Evolutionary conservation across 768 basidiomycete species (phyloP).

Genomic region (Russula compacta): DNA sequence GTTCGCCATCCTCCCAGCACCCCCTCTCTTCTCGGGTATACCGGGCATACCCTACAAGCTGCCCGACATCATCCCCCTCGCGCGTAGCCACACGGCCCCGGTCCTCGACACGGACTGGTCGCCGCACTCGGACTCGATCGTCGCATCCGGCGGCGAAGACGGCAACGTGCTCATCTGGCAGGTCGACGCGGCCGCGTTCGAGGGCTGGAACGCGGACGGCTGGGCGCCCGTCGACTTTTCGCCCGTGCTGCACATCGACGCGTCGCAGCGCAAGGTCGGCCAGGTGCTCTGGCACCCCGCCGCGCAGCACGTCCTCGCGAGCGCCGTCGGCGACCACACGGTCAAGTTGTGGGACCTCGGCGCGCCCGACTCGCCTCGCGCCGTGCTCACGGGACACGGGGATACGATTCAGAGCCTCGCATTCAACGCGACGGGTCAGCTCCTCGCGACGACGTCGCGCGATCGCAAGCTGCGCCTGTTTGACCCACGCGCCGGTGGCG

Average conservation of each 20-base stretch:
- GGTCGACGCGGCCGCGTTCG: conserved; percentile 56
- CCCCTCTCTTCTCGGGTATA: conserved; percentile 53
- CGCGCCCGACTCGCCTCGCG: conserved; percentile 52
- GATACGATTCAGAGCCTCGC: conserved; percentile 83
- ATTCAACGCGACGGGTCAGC: conserved; percentile 72
- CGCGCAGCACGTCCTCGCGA: conserved; percentile 77
- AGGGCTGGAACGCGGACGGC: conserved; percentile 75
- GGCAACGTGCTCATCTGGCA: conserved; percentile 92
- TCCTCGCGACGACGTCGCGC: conserved; percentile 82
- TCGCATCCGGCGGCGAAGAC: conserved; percentile 91
- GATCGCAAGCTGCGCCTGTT: conserved; percentile 91
- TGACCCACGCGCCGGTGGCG: conserved; percentile 75
- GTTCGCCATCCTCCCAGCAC: conserved; percentile 86
- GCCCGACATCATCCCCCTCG: conserved; percentile 87
- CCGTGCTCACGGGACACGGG: conserved; percentile 61
- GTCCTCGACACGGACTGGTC: conserved; percentile 97
- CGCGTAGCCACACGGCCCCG: conserved; percentile 73
- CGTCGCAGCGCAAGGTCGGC: conserved; percentile 80
- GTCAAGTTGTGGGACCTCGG: conserved; percentile 91
- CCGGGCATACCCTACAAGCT: conserved; percentile 63
- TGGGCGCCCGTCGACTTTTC: conserved; percentile 82
- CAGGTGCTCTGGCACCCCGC: conserved; percentile 93
- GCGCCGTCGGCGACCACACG: conserved; percentile 73
- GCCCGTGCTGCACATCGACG: conserved; percentile 74
- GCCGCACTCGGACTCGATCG: conserved; percentile 83